These are phyloP conservation scores for Heliamphora exappendiculata DNA, from an alignment of 148 eudicot genomes.

Conservation along the genomic window DNA sequence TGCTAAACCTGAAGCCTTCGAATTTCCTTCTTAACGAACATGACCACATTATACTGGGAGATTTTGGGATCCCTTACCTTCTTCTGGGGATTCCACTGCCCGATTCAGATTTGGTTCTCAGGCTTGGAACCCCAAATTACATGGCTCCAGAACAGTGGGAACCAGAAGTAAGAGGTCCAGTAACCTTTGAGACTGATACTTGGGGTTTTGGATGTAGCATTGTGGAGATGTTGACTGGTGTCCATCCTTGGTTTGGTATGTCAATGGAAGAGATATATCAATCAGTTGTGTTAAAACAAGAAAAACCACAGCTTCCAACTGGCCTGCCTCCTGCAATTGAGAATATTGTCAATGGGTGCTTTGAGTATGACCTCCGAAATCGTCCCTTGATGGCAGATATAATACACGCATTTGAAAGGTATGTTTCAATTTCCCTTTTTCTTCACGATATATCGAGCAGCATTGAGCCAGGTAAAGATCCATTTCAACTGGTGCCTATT, in stretches of 20 bases:
- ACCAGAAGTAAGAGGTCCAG: slow-evolving; percentile 75
- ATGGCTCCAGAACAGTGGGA: slow-evolving; percentile 99
- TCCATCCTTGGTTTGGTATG: slow-evolving; percentile 71
- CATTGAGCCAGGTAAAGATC: not conserved
- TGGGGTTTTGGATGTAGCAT: slow-evolving; percentile 87
- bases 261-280: slow-evolving; percentile 54
- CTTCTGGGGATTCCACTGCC: slow-evolving; percentile 51
- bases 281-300: slow-evolving; percentile 61
- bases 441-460: not conserved
- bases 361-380: slow-evolving; percentile 74
- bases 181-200: slow-evolving; percentile 70
- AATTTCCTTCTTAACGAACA: slow-evolving; percentile 67
- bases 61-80: slow-evolving; percentile 65
- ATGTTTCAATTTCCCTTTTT: not conserved
- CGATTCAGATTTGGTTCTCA: slow-evolving; percentile 36
- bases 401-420: slow-evolving; percentile 64
- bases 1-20: slow-evolving; percentile 80
- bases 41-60: slow-evolving; percentile 59
- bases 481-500: not conserved
- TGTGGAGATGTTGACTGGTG: slow-evolving; percentile 74
- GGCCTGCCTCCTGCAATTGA: slow-evolving; percentile 71
- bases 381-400: slow-evolving; percentile 68
- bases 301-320: slow-evolving; percentile 64
- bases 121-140: slow-evolving; percentile 70
- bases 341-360: slow-evolving; percentile 66